A percentile compares a stretch with the other conserved stretches of the same genome.
Evolutionary conservation across 2,329 filamentous ascomycete species (phyloP).

Genomic region (Apiospora pterosperma): DNA sequence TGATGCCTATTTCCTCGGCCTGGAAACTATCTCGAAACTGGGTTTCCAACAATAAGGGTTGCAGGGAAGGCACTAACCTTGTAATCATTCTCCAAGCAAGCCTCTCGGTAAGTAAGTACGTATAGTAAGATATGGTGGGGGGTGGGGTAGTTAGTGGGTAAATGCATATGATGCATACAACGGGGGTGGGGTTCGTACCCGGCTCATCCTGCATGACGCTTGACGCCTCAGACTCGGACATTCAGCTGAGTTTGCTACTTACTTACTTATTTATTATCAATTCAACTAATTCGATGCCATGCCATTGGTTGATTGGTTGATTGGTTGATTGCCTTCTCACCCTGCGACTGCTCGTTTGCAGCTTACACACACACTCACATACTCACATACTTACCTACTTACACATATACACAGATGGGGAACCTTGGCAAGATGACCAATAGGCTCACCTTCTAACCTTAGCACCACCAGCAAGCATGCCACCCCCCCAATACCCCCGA

Average conservation of each 20-base stretch:
- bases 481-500: constrained; percentile 33
- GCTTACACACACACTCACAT: no score
- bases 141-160: not conserved
- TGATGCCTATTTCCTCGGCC: not conserved
- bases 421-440: not conserved
- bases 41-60: no score
- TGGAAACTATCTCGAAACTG: no score
- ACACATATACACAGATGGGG: not conserved
- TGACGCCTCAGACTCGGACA: not conserved
- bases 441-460: not conserved
- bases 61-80: no score
- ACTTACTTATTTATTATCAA: not conserved
- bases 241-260: not conserved
- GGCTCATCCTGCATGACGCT: not conserved
- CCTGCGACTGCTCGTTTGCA: not conserved
- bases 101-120: no score
- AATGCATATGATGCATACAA: not conserved
- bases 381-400: no score
- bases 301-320: not conserved
- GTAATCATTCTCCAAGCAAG: no score
- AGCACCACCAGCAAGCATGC: constrained; percentile 19
- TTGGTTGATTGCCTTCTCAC: not conserved
- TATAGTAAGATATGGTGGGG: not conserved
- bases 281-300: not conserved
- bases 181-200: not conserved